Conservation (phyloP, 2,329 filamentous ascomycete genomes). For the Arachnopeziza araneosa region DNA sequence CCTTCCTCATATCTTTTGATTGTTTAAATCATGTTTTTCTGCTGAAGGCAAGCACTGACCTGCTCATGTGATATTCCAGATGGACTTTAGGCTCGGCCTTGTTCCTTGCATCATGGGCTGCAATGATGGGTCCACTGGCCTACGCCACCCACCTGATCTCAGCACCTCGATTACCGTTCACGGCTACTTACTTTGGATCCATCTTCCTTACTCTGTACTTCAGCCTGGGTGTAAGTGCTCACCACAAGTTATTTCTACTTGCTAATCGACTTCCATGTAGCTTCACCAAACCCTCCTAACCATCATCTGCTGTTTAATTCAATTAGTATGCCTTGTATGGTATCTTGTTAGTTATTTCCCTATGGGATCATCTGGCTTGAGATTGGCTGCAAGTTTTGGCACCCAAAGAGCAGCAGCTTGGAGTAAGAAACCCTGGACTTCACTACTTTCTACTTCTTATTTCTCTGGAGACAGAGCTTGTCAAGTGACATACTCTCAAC, state of each 20-base stretch:
- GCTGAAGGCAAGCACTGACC: slow-evolving; percentile 18
- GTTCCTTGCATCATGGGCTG: slow-evolving; percentile 88
- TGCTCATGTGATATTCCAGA: slow-evolving; percentile 46
- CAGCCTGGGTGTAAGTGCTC: slow-evolving; percentile 73
- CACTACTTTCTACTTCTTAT: background rate
- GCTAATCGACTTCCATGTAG: slow-evolving; percentile 39
- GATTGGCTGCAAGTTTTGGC: slow-evolving; percentile 81
- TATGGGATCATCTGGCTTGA: slow-evolving; percentile 85
- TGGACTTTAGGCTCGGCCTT: slow-evolving; percentile 91
- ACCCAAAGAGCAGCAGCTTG: slow-evolving; percentile 78
- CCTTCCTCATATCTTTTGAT: background rate
- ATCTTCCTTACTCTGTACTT: slow-evolving; percentile 89
- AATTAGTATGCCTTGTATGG: slow-evolving; percentile 80
- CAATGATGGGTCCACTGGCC: slow-evolving; percentile 83
- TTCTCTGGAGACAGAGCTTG: no score
- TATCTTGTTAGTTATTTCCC: slow-evolving; percentile 97
- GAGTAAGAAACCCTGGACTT: slow-evolving; percentile 53
- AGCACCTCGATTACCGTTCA: slow-evolving; percentile 81
- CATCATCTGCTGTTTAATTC: slow-evolving; percentile 74
- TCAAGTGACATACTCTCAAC: no score
- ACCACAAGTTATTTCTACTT: background rate
- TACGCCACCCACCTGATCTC: slow-evolving; percentile 84
- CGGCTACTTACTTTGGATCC: slow-evolving; percentile 89
- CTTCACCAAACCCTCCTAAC: slow-evolving; percentile 81
- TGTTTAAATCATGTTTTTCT: slow-evolving; percentile 16